phyloP scores from a whole-genome alignment of 1,284 basidiomycete species.

The Cystobasidium sp. region DNA sequence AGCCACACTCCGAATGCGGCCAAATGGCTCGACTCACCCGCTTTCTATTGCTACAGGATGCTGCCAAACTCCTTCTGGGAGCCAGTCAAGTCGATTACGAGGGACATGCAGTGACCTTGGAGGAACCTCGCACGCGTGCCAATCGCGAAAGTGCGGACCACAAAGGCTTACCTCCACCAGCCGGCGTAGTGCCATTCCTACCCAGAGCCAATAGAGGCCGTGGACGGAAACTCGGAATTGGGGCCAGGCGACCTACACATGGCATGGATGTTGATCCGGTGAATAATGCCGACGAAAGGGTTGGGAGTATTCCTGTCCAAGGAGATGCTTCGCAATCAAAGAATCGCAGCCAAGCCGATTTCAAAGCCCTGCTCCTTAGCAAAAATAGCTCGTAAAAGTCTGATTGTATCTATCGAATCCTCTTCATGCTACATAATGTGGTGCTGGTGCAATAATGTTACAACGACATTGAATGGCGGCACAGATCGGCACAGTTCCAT shows the following conservation, averaged over 20 bases:
- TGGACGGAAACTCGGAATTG: constrained; percentile 32
- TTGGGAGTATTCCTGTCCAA: not conserved
- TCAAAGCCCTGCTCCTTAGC: constrained; percentile 31
- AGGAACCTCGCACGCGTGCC: not conserved
- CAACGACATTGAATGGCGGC: not conserved
- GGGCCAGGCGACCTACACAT: not conserved
- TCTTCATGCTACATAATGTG: not conserved
- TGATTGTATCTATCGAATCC: not conserved
- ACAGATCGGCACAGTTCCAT: not conserved
- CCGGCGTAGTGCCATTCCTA: constrained; percentile 10
- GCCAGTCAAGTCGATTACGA: constrained; percentile 15
- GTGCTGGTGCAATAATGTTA: not conserved
- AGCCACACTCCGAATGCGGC: not conserved
- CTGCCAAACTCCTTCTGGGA: constrained; percentile 14
- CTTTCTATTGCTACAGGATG: constrained; percentile 17
- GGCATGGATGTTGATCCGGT: not conserved
- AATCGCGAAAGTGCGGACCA: not conserved
- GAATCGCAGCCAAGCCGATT: constrained; percentile 34
- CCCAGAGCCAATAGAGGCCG: constrained; percentile 31
- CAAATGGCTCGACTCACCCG: not conserved
- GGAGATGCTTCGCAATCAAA: not conserved
- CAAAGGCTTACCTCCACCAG: not conserved
- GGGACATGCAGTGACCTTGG: not conserved
- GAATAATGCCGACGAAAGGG: not conserved
- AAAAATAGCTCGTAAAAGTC: not conserved